These are phyloP conservation scores for Ormosia semicastrata DNA, from an alignment of 306 rosid genomes.

Conservation along the genomic window DNA sequence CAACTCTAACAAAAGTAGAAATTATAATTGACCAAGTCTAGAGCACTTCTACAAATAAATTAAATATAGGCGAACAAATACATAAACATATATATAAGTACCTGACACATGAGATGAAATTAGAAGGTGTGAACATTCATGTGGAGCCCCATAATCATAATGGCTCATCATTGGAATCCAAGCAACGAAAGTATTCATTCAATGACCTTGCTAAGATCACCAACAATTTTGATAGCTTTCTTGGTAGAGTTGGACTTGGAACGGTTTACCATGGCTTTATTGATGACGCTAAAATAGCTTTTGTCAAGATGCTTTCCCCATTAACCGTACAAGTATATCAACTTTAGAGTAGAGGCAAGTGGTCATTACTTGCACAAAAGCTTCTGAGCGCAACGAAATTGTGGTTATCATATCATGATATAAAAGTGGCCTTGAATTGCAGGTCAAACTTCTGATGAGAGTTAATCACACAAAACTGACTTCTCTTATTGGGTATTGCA, in stretches of 20 bases:
- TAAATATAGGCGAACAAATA: not conserved
- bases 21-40: not conserved
- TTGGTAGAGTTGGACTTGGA: slow-evolving; percentile 46
- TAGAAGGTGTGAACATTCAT: not conserved
- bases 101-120: slow-evolving; percentile 94
- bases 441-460: not conserved
- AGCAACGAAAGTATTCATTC: slow-evolving; percentile 36
- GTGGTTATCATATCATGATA: not conserved
- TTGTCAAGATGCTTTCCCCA: slow-evolving; percentile 37
- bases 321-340: slow-evolving; percentile 36
- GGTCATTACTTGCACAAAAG: not conserved
- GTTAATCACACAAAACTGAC: slow-evolving; percentile 23
- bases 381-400: not conserved
- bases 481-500: slow-evolving; percentile 36
- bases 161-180: slow-evolving; percentile 17
- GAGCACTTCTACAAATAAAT: not conserved
- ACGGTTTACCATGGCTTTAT: slow-evolving; percentile 35
- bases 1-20: not conserved
- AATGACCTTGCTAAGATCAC: slow-evolving; percentile 39
- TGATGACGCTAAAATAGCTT: slow-evolving; percentile 38
- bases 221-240: slow-evolving; percentile 33
- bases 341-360: slow-evolving; percentile 49
- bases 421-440: not conserved
- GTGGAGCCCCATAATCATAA: not conserved
- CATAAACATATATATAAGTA: slow-evolving; percentile 12